Conservation (phyloP, 2,329 filamentous ascomycete genomes). For the Ophiostoma perfectum region DNA sequence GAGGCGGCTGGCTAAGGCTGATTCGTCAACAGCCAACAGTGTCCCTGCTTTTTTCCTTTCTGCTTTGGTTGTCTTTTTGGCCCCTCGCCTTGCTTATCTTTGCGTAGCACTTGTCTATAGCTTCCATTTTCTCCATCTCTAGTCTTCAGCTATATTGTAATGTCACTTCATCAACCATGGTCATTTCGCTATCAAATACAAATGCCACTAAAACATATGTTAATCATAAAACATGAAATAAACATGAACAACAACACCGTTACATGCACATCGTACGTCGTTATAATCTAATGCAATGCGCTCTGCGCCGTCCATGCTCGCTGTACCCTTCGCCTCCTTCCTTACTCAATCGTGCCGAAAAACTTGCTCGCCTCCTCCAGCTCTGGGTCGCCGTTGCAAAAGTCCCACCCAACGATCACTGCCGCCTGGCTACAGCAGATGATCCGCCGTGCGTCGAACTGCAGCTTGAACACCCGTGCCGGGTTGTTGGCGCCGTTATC, state of each 20-base stretch:
- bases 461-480: constrained; percentile 83
- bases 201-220: background rate
- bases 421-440: constrained; percentile 91
- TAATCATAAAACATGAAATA: background rate
- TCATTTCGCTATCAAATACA: background rate
- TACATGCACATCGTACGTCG: constrained; percentile 4
- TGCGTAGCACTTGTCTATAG: background rate
- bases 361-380: constrained; percentile 73
- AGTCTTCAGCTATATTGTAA: background rate
- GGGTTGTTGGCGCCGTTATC: constrained; percentile 26
- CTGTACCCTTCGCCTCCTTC: too few species aligned
- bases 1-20: constrained; percentile 22
- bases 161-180: background rate
- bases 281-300: background rate
- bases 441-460: constrained; percentile 89
- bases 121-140: background rate
- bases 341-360: constrained; percentile 59
- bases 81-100: too few species aligned
- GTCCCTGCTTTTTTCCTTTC: background rate
- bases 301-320: too few species aligned
- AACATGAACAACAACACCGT: background rate
- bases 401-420: constrained; percentile 95
- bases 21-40: too few species aligned
- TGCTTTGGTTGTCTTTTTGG: background rate
- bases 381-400: constrained; percentile 78